A percentile compares a stretch with the other conserved stretches of the same genome.
These are phyloP conservation scores for Opeltia flavorubescens DNA, from an alignment of 495 filamentous ascomycete species.

Conservation along the genomic window DNA sequence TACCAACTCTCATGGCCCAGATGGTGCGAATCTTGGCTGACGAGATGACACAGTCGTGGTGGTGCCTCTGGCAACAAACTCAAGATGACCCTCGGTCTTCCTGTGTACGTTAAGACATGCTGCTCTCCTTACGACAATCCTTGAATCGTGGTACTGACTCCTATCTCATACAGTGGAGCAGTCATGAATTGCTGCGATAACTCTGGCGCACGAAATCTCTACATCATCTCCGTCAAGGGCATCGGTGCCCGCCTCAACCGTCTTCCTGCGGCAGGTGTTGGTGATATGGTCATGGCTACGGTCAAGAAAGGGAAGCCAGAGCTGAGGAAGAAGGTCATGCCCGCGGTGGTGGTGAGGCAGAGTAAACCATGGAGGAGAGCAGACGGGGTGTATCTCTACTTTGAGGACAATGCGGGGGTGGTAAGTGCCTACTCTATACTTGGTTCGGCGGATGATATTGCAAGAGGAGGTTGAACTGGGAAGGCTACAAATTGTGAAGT, in stretches of 20 bases:
- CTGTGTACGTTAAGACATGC: conserved; percentile 65
- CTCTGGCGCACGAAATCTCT: conserved; percentile 95
- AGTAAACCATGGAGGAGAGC: conserved; percentile 97
- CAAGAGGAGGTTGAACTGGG: background rate
- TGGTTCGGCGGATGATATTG: too few species aligned
- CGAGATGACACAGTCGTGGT: conserved; percentile 43
- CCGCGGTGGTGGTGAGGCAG: conserved; percentile 93
- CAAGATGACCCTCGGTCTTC: conserved; percentile 99
- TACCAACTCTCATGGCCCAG: conserved; percentile 1
- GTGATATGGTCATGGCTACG: conserved; percentile 99
- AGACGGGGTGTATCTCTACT: conserved; percentile 98
- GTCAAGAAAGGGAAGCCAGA: conserved; percentile 99
- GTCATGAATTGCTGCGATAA: conserved; percentile 98
- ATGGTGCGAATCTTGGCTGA: conserved; percentile 18
- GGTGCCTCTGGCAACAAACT: conserved; percentile 98
- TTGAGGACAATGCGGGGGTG: conserved; percentile 99
- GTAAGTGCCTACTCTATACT: conserved; percentile 45
- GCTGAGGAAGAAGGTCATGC: conserved; percentile 99
- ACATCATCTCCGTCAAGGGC: conserved; percentile 99
- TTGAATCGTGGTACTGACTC: background rate
- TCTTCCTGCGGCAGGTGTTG: conserved; percentile 92
- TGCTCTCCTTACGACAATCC: background rate
- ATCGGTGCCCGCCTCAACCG: conserved; percentile 97
- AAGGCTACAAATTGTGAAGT: background rate
- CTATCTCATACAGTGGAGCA: conserved; percentile 52